phyloP scores from a whole-genome alignment of 2,329 filamentous ascomycete genomes.

The Fusarium brevicatenulatum region DNA sequence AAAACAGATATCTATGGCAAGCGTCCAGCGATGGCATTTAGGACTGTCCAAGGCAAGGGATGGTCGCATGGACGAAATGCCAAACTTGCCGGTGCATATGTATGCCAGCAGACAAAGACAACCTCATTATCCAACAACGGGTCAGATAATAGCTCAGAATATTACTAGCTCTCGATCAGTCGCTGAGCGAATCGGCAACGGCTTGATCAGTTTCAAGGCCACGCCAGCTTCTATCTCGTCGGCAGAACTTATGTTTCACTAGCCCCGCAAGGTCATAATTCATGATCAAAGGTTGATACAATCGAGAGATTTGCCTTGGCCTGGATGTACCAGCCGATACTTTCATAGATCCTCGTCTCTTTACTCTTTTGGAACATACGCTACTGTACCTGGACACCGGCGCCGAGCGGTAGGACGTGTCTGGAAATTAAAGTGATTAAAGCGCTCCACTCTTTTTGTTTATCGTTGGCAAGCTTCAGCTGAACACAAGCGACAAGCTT shows the following conservation, averaged over 20 bases:
- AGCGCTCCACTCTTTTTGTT: constrained; percentile 33
- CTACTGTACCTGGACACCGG: constrained; percentile 23
- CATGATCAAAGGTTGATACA: background rate
- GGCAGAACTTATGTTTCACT: constrained; percentile 7
- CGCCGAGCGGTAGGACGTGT: constrained; percentile 32
- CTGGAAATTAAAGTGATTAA: constrained; percentile 44
- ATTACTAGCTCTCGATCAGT: background rate
- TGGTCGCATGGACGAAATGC: constrained; percentile 3
- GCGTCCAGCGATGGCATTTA: background rate
- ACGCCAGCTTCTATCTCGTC: background rate
- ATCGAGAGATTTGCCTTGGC: background rate
- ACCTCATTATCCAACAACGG: background rate
- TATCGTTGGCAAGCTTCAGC: constrained; percentile 6
- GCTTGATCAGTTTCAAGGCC: background rate
- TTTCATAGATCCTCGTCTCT: background rate
- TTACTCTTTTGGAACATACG: constrained; percentile 26
- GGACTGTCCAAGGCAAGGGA: constrained; percentile 3
- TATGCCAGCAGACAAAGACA: constrained; percentile 1
- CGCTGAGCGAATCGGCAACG: background rate
- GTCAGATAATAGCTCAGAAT: background rate
- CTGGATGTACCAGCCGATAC: constrained; percentile 28
- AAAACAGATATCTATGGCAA: background rate
- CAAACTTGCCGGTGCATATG: background rate
- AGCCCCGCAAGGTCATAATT: background rate
- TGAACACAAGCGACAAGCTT: constrained; percentile 17